Percentiles rank a stretch among this genome's conserved stretches.
Conservation (phyloP, 2,329 filamentous ascomycete genomes). For the Exserohilum turcica region DNA sequence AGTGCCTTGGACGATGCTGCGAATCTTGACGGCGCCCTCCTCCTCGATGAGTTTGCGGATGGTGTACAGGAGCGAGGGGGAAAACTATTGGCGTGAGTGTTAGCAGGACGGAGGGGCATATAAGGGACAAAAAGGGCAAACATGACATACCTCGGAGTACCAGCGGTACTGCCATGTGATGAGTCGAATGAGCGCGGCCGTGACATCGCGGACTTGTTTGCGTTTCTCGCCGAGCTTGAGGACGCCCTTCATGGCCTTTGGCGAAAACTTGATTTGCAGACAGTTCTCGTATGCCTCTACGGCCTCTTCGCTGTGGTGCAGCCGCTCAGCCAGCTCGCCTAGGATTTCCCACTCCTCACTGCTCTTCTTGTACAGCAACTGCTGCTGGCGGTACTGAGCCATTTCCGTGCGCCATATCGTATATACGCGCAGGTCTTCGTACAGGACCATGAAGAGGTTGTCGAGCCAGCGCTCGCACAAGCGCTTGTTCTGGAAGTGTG, state of each 20-base stretch:
- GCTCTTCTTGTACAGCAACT: constrained; percentile 94
- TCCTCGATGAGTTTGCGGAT: constrained; percentile 95
- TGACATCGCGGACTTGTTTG: constrained; percentile 78
- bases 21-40: constrained; percentile 94
- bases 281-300: constrained; percentile 92
- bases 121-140: background rate
- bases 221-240: constrained; percentile 77
- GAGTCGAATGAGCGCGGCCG: constrained; percentile 84
- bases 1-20: constrained; percentile 95
- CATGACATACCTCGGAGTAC: constrained; percentile 79
- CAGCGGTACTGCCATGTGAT: constrained; percentile 99
- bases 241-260: constrained; percentile 87
- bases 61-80: constrained; percentile 82
- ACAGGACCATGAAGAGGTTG: constrained; percentile 98
- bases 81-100: constrained; percentile 65
- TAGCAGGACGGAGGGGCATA: background rate
- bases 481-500: constrained; percentile 94
- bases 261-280: constrained; percentile 84
- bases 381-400: constrained; percentile 90
- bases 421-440: constrained; percentile 96
- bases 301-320: constrained; percentile 90
- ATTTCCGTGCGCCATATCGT: constrained; percentile 99
- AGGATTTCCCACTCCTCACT: constrained; percentile 98
- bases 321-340: constrained; percentile 85
- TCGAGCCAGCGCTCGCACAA: constrained; percentile 98